Percentiles rank a stretch among this genome's conserved stretches.
Conservation (phyloP, 805 yeast species). For the Myxozyma vanderwaltii region DNA sequence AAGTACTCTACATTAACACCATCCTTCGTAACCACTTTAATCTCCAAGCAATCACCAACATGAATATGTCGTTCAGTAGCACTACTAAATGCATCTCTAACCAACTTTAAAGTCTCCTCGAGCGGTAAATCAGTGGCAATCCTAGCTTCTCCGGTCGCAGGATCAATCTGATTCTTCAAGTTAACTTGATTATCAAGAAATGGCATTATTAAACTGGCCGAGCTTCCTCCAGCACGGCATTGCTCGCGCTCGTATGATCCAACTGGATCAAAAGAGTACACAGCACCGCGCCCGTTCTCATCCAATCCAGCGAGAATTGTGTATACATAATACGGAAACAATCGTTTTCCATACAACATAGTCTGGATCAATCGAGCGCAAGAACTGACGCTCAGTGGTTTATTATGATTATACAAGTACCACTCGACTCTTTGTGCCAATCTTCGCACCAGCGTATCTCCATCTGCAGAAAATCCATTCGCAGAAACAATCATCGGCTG, state of each 20-base stretch:
- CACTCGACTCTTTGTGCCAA: conserved; percentile 66
- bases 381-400: conserved; percentile 63
- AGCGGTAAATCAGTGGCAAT: conserved; percentile 60
- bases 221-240: conserved; percentile 98
- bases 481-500: conserved; percentile 71
- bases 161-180: conserved; percentile 91
- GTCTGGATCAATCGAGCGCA: conserved; percentile 93
- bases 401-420: conserved; percentile 86
- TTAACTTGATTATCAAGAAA: conserved; percentile 96
- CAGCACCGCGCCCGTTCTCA: conserved; percentile 88
- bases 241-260: conserved; percentile 98
- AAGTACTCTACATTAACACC: conserved; percentile 82
- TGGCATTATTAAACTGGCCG: conserved; percentile 94
- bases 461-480: conserved; percentile 96
- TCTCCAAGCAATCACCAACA: conserved; percentile 95
- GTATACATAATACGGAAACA: conserved; percentile 95
- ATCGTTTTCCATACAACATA: conserved; percentile 84
- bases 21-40: conserved; percentile 86
- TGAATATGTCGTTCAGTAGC: conserved; percentile 98
- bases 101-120: conserved; percentile 85
- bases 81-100: conserved; percentile 90
- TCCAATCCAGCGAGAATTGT: conserved; percentile 94
- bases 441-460: conserved; percentile 75
- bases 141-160: conserved; percentile 66
- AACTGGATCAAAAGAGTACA: conserved; percentile 95